A percentile compares a stretch with the other conserved stretches of the same genome.
phyloP scores from a whole-genome alignment of 2,329 filamentous ascomycete species.

The Aspergillus niger region DNA sequence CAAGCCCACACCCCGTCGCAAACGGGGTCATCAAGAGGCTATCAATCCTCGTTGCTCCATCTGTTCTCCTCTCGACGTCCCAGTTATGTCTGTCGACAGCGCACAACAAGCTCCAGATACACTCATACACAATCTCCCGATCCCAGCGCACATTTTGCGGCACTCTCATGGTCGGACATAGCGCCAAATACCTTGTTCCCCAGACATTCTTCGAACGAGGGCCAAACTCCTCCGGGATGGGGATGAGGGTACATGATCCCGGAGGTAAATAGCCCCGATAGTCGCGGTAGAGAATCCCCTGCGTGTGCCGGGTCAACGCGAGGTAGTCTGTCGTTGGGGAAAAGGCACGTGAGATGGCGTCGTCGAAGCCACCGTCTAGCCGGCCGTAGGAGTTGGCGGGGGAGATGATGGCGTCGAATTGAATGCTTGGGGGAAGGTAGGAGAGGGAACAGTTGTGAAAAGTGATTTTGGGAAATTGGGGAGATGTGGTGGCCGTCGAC shows the following conservation, averaged over 20 bases:
- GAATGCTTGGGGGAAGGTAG: slow-evolving; percentile 35
- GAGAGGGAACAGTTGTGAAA: slow-evolving; percentile 41
- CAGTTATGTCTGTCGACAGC: slow-evolving; percentile 53
- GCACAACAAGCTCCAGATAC: slow-evolving; percentile 55
- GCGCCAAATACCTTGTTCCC: slow-evolving; percentile 48
- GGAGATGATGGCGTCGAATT: slow-evolving; percentile 55
- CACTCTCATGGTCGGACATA: slow-evolving; percentile 58
- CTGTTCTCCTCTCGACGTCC: slow-evolving; percentile 3
- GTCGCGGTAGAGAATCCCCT: slow-evolving; percentile 48
- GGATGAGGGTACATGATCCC: slow-evolving; percentile 53
- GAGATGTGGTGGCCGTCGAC: slow-evolving; percentile 34
- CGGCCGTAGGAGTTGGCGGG: slow-evolving; percentile 58
- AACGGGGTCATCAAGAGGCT: slow-evolving; percentile 56
- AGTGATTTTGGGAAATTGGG: slow-evolving; percentile 29
- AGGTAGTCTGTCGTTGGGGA: slow-evolving; percentile 48
- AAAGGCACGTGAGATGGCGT: slow-evolving; percentile 55
- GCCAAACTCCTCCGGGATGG: slow-evolving; percentile 45
- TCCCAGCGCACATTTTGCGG: slow-evolving; percentile 52
- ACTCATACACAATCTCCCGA: slow-evolving; percentile 57
- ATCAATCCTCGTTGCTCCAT: slow-evolving; percentile 35
- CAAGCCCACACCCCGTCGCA: slow-evolving; percentile 51
- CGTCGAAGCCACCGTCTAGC: slow-evolving; percentile 59
- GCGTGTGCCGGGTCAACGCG: slow-evolving; percentile 51
- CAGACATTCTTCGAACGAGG: slow-evolving; percentile 40
- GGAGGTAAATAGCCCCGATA: slow-evolving; percentile 56